These are phyloP conservation scores for Canariomyces notabilis DNA, from an alignment of 2,329 filamentous ascomycete species.

Conservation along the genomic window DNA sequence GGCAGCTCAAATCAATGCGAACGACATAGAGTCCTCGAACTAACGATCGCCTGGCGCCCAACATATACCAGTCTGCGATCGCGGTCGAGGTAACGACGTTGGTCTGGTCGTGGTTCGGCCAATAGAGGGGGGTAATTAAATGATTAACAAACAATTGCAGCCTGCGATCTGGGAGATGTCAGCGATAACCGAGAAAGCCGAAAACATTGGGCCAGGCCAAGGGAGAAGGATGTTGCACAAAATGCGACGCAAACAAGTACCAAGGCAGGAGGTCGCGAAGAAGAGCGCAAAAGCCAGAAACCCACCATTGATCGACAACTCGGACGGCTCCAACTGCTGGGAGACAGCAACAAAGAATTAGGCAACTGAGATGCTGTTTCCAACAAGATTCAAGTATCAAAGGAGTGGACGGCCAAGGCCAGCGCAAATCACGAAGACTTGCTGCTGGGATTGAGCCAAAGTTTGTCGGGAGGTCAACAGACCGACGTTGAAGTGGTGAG, in stretches of 20 bases:
- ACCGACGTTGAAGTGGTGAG: conserved; percentile 26
- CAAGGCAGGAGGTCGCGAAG: background rate
- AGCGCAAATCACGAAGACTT: conserved; percentile 47
- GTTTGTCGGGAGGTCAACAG: conserved; percentile 31
- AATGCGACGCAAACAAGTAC: background rate
- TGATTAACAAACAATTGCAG: conserved; percentile 25
- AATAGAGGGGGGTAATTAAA: conserved; percentile 21
- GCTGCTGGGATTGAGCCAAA: conserved; percentile 56
- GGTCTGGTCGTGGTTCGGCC: conserved; percentile 12
- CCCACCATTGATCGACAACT: conserved; percentile 17
- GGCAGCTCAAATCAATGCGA: conserved; percentile 34
- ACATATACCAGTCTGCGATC: conserved; percentile 6
- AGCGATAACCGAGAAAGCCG: conserved; percentile 13
- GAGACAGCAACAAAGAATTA: conserved; percentile 19
- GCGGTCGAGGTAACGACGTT: conserved; percentile 5
- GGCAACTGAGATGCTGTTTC: conserved; percentile 23
- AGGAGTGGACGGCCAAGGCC: conserved; percentile 59
- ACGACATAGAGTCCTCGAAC: conserved; percentile 35
- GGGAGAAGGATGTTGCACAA: background rate
- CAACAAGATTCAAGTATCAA: conserved; percentile 31
- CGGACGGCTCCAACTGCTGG: conserved; percentile 15
- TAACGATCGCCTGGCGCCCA: conserved; percentile 9
- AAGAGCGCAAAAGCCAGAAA: conserved; percentile 2
- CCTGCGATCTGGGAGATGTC: conserved; percentile 16
- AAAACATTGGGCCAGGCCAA: background rate